phyloP scores from a whole-genome alignment of 257 asterid species.

The Ocimum tenuiflorum region DNA sequence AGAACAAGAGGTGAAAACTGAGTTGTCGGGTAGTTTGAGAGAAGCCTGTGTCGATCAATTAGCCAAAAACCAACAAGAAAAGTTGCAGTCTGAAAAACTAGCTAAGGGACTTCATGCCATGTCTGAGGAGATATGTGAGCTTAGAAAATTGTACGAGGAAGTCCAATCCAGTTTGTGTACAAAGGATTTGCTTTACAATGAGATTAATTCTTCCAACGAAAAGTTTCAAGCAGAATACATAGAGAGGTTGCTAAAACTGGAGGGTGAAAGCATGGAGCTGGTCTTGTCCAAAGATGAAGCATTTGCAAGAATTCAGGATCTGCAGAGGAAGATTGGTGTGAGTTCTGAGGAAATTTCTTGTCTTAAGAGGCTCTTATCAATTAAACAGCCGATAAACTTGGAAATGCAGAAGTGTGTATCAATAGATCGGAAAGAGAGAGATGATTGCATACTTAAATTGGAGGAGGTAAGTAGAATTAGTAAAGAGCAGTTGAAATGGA shows the following conservation, averaged over 20 bases:
- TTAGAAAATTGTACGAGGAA: conserved; percentile 27
- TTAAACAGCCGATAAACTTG: conserved; percentile 20
- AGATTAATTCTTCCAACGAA: conserved; percentile 30
- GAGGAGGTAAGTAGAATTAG: conserved; percentile 30
- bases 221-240: conserved; percentile 27
- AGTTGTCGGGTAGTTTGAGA: conserved; percentile 26
- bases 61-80: conserved; percentile 22
- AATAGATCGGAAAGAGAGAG: conserved; percentile 27
- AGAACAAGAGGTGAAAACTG: conserved; percentile 26
- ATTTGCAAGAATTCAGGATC: conserved; percentile 30
- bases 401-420: conserved; percentile 25
- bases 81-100: conserved; percentile 29
- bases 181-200: conserved; percentile 34
- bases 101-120: conserved; percentile 30
- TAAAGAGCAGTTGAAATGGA: conserved; percentile 38
- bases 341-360: conserved; percentile 36
- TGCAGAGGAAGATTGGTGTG: conserved; percentile 30
- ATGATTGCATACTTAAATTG: conserved; percentile 24
- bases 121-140: conserved; percentile 33
- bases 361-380: conserved; percentile 31
- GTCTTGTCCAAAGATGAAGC: conserved; percentile 30
- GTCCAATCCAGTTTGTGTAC: conserved; percentile 35
- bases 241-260: conserved; percentile 24
- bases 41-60: conserved; percentile 29
- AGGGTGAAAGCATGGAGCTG: conserved; percentile 25